phyloP scores from a whole-genome alignment of 2,329 filamentous ascomycete genomes.

The Chaetomiaceae sp. region DNA sequence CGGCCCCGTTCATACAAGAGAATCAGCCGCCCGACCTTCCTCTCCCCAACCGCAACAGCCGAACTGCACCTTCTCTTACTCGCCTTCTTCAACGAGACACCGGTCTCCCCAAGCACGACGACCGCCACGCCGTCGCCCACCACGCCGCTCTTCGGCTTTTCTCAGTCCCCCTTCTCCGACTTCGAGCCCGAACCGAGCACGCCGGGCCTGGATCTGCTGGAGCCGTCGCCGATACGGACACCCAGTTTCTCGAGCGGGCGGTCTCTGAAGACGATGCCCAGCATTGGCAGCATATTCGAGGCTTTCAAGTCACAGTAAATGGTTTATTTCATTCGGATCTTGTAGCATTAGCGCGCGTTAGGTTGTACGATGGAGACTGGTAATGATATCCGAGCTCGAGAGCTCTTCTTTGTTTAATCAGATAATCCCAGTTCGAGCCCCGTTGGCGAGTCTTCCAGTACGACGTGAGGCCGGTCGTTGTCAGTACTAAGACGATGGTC shows the following conservation, averaged over 20 bases:
- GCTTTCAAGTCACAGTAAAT: slow-evolving; percentile 21
- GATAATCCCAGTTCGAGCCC: too few relatives aligned
- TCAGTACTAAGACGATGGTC: too few relatives aligned
- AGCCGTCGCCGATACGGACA: slow-evolving; percentile 22
- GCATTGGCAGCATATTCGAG: slow-evolving; percentile 28
- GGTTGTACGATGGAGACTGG: slow-evolving; percentile 6
- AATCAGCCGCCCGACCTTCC: slow-evolving; percentile 25
- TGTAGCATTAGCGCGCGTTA: slow-evolving; percentile 2
- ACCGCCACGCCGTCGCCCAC: slow-evolving; percentile 23
- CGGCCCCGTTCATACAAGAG: slow-evolving; percentile 24
- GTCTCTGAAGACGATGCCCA: slow-evolving; percentile 16
- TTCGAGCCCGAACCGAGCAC: slow-evolving; percentile 15
- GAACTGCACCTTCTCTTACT: slow-evolving; percentile 24
- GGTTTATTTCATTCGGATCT: neutral
- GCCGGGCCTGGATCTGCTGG: slow-evolving; percentile 25
- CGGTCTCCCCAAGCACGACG: slow-evolving; percentile 18
- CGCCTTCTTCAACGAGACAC: slow-evolving; percentile 23
- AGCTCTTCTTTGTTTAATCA: neutral
- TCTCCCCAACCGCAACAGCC: slow-evolving; percentile 26
- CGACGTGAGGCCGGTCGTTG: too few relatives aligned
- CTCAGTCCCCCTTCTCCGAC: slow-evolving; percentile 18
- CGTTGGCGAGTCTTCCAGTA: too few relatives aligned
- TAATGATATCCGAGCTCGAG: slow-evolving; percentile 15
- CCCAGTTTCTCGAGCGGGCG: slow-evolving; percentile 12
- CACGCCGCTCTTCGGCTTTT: slow-evolving; percentile 20